phyloP scores from a whole-genome alignment of 2,329 filamentous ascomycete genomes.

The Xylaria hypoxylon region DNA sequence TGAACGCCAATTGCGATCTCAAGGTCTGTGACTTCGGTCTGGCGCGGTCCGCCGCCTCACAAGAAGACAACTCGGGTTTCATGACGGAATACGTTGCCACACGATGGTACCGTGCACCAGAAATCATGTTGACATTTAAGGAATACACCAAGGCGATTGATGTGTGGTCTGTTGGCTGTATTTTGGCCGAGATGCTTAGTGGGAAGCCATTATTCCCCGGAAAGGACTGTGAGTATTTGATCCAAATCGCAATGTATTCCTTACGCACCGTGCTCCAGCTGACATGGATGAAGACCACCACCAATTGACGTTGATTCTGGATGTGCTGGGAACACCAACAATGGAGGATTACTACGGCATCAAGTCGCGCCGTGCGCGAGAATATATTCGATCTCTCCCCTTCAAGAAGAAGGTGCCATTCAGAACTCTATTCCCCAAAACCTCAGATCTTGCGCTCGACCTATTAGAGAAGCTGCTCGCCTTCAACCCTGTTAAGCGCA shows the following conservation, averaged over 20 bases:
- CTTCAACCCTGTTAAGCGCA: constrained; percentile 98
- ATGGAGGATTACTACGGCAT: constrained; percentile 99
- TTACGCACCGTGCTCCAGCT: constrained; percentile 24
- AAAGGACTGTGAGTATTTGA: constrained; percentile 84
- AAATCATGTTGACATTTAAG: constrained; percentile 99
- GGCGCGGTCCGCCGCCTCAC: constrained; percentile 92
- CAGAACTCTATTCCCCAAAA: constrained; percentile 97
- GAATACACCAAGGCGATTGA: constrained; percentile 99
- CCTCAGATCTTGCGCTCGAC: constrained; percentile 95
- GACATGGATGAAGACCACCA: constrained; percentile 80
- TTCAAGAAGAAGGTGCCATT: constrained; percentile 99
- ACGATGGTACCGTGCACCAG: constrained; percentile 97
- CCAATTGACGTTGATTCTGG: constrained; percentile 95
- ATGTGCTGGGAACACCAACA: constrained; percentile 96
- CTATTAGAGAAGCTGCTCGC: constrained; percentile 94
- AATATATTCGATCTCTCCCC: constrained; percentile 97
- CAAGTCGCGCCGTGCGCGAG: constrained; percentile 95
- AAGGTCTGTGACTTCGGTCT: constrained; percentile 99
- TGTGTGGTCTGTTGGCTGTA: constrained; percentile 98
- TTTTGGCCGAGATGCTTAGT: constrained; percentile 97
- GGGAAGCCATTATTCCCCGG: constrained; percentile 98
- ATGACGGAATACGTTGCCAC: constrained; percentile 99
- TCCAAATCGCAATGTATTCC: neutral
- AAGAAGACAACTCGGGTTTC: constrained; percentile 99
- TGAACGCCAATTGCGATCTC: constrained; percentile 98